phyloP scores from a whole-genome alignment of 2,329 filamentous ascomycete genomes.

The Purpureocillium takamizusanense region DNA sequence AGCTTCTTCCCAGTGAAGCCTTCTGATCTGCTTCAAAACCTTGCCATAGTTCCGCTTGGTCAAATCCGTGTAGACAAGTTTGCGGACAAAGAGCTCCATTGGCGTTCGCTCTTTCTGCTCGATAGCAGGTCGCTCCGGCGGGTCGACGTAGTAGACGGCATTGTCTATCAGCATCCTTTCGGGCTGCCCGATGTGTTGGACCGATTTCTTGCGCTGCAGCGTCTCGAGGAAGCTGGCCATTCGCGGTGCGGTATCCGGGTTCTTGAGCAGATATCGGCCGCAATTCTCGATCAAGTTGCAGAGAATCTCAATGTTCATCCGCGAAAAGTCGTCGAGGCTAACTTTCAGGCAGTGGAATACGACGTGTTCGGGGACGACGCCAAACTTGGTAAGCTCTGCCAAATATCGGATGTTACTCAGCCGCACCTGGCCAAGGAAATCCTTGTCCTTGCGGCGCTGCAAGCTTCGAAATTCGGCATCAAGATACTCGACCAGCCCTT shows the following conservation, averaged over 20 bases:
- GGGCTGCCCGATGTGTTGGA: slow-evolving; percentile 89
- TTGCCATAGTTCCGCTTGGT: slow-evolving; percentile 91
- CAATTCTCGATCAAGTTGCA: slow-evolving; percentile 95
- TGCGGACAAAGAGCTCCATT: slow-evolving; percentile 85
- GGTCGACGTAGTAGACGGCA: slow-evolving; percentile 95
- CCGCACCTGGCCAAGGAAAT: slow-evolving; percentile 89
- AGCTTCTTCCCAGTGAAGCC: slow-evolving; percentile 93
- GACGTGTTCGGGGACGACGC: slow-evolving; percentile 94
- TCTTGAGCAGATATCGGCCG: slow-evolving; percentile 85
- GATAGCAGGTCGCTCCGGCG: slow-evolving; percentile 85
- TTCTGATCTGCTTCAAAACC: slow-evolving; percentile 86
- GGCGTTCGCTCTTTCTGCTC: slow-evolving; percentile 94
- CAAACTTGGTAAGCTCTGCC: slow-evolving; percentile 94
- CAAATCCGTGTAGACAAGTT: slow-evolving; percentile 87
- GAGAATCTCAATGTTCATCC: slow-evolving; percentile 99
- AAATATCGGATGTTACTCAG: slow-evolving; percentile 96
- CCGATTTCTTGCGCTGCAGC: slow-evolving; percentile 88
- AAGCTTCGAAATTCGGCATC: slow-evolving; percentile 96
- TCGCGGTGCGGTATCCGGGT: slow-evolving; percentile 82
- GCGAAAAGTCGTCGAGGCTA: slow-evolving; percentile 91
- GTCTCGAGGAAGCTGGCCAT: slow-evolving; percentile 95
- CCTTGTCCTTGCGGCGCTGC: slow-evolving; percentile 93
- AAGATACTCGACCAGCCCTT: slow-evolving; percentile 82
- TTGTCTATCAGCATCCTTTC: slow-evolving; percentile 99
- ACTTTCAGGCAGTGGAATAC: slow-evolving; percentile 99